phyloP scores from a whole-genome alignment of 176 grass and related monocot species.

The Calamus simplicifolius region DNA sequence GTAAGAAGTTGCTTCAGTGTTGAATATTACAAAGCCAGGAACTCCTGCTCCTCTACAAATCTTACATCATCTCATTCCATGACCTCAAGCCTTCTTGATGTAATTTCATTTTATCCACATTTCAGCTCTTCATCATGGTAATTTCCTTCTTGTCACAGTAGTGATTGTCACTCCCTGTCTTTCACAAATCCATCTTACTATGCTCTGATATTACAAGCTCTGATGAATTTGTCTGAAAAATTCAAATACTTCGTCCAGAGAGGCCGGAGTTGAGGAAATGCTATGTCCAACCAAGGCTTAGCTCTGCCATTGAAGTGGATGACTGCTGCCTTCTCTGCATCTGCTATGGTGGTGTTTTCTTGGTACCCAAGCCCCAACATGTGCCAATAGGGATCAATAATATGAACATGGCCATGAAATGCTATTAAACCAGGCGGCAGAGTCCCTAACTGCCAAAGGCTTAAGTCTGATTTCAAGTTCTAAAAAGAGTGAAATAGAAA shows the following conservation, averaged over 20 bases:
- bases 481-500: neutral
- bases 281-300: constrained; percentile 21
- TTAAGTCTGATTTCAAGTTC: constrained; percentile 20
- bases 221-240: constrained; percentile 13
- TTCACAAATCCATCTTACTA: neutral
- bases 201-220: constrained; percentile 14
- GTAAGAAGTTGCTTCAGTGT: no score
- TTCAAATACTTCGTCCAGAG: constrained; percentile 16
- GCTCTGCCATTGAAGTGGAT: constrained; percentile 21
- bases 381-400: constrained; percentile 12
- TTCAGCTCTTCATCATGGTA: no score
- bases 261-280: constrained; percentile 11
- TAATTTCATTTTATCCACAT: no score
- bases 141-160: no score
- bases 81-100: no score
- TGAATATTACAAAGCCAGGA: no score
- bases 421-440: constrained; percentile 17
- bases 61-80: no score
- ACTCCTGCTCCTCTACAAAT: no score
- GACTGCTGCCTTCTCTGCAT: constrained; percentile 11
- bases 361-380: constrained; percentile 22
- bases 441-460: constrained; percentile 13
- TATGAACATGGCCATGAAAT: constrained; percentile 8
- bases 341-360: constrained; percentile 9
- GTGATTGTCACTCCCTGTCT: no score